A percentile compares a stretch with the other conserved stretches of the same genome.
These are phyloP conservation scores for Xylariaceae sp. DNA, from an alignment of 2,329 filamentous ascomycete species.

Conservation along the genomic window DNA sequence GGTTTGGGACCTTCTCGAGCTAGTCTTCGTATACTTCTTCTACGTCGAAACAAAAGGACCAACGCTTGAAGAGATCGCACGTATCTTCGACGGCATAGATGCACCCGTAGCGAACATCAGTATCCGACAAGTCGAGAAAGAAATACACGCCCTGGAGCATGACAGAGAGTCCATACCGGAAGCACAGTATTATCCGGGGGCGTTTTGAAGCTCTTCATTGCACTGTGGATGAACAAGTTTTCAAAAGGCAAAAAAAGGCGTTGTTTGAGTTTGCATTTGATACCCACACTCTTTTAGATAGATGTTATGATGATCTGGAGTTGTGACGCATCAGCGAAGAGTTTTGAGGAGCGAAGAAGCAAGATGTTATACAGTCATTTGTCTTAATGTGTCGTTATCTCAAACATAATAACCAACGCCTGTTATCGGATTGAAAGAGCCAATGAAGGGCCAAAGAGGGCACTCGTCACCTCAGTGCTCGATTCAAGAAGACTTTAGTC, in stretches of 20 bases:
- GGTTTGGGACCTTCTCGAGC: slow-evolving; percentile 57
- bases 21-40: slow-evolving; percentile 61
- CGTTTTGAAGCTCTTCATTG: slow-evolving; percentile 4
- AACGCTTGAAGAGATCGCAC: slow-evolving; percentile 66
- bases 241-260: not conserved
- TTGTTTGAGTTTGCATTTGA: slow-evolving; percentile 10
- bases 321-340: slow-evolving; percentile 1
- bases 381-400: not conserved
- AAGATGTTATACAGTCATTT: slow-evolving; percentile 6
- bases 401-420: no score
- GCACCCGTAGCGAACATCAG: slow-evolving; percentile 51
- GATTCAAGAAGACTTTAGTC: not conserved
- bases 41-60: slow-evolving; percentile 68
- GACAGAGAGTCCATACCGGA: slow-evolving; percentile 12
- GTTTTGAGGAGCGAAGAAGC: slow-evolving; percentile 5
- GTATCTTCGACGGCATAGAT: slow-evolving; percentile 65
- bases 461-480: no score
- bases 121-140: slow-evolving; percentile 53
- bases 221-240: not conserved
- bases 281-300: slow-evolving; percentile 16
- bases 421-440: no score
- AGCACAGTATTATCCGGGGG: slow-evolving; percentile 14
- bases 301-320: not conserved
- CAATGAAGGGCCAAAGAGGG: no score
- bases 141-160: slow-evolving; percentile 37